Evolutionary conservation across 2,329 filamentous ascomycete genomes (phyloP), one percentile per base, ranked within the genome.

Genomic region (Periconia digitata): DNA sequence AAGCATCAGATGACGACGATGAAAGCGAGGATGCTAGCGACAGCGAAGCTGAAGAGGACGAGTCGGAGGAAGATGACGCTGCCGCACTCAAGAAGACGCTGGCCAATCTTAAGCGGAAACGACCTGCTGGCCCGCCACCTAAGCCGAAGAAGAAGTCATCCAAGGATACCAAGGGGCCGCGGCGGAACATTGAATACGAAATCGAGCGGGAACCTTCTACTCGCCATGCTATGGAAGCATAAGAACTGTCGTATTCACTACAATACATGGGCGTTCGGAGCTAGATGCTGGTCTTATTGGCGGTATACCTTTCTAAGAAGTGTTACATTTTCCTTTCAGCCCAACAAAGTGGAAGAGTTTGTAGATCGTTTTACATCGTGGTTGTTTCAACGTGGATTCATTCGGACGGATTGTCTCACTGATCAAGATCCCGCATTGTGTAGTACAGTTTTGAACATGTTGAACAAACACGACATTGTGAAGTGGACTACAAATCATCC

Each of bases 171-270:
- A 78, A 78, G 77, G 72, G 84, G 76, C 72, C 85, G 61, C 72
- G 84, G 79, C 79, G 84, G 71, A 81, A 90, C 74, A 90, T 90
- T 71, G 87, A 92, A 74, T 87, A 89, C 68, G 87, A 91, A 72
- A 83, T 86, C 49, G 87, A 90, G 72, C 78, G 78, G 46, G 82
- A 82, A 61, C 78, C 76, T 39, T 75, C 76, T 56, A 55, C 66
- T 22, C 59, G 68, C 51, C 60, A 73, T 46, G 54, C 58, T 46
- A 50, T 71, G 48, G 59, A 57, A 16, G 29, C 29, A 36, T 43
- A 34, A 20, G 20, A 18, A 20, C 23, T 16, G n/a, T 29, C 8
- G 20, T 4, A n/a, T 12, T 13, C 6, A 36, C 10, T 4, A 29
- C 10, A 34, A 22, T 6, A 17, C n/a, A n/a, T n/a, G 20, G 41